Evolutionary conservation across 805 yeast species (phyloP), one percentile per base, ranked within the genome.

Genomic region (Lipomyces yamanashiensis): DNA sequence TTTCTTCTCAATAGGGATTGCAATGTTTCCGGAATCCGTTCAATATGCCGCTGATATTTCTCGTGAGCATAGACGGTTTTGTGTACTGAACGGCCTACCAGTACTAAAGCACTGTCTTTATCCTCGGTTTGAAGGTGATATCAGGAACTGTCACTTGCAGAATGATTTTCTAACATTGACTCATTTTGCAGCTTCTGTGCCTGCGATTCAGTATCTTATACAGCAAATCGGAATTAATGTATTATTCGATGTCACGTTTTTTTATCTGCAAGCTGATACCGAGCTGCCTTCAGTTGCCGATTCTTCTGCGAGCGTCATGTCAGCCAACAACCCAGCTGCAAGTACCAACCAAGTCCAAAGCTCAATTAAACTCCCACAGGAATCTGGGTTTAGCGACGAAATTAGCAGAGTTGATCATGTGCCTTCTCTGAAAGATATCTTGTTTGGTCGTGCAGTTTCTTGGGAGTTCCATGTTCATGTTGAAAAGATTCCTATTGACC

Each of bases 11-110:
- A 82, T 84, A 68, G 86, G 96, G 90, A 70, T 91, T 0, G 85
- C 87, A 0, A 67, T 89, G 8, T 92, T 92, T 68, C 98, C 98
- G 0, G 98, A 92, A 74, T 97, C 67, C 9, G 39, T 64, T 7
- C 39, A n/a, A 45, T 66, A 41, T 39, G 28, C 60, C 5, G n/a
- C 89, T 4, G 89, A 88, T 71, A 83, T 88, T 7, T 82, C 84
- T 74, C 83, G 86, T 0, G 78, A 81, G 47, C 96, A 91, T 65
- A 78, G 80, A 45, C 79, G 81, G 37, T 80, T 85, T 64, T 80
- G 87, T 53, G 82, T 81, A 47, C 80, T 81, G 61, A 85, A 81
- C 70, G 87, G 81, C 60, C 77, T 88, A n/a, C 90, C 93, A 0
- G 75, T 74, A 15, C 80, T 88, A 19, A 74, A 82, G 10, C 80